A percentile compares a stretch with the other conserved stretches of the same genome.
These are phyloP conservation scores for Aspergillus sclerotioniger DNA, from an alignment of 495 filamentous ascomycete species.

Conservation along the genomic window DNA sequence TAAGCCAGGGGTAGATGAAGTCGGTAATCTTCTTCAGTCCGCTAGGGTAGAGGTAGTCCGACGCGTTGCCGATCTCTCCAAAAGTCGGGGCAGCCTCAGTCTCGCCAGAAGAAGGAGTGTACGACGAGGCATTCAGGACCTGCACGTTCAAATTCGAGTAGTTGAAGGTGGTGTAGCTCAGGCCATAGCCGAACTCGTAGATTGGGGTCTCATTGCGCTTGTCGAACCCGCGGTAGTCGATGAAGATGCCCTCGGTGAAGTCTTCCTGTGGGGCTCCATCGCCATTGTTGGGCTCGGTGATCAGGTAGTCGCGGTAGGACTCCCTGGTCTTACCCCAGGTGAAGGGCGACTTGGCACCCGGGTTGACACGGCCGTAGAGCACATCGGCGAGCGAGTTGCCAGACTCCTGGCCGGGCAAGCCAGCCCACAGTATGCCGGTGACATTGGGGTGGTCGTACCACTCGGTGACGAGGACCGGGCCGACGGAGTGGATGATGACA, in stretches of 20 bases:
- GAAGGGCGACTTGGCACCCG: constrained; percentile 81
- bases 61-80: constrained; percentile 62
- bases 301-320: constrained; percentile 72
- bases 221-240: constrained; percentile 93
- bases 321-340: constrained; percentile 74
- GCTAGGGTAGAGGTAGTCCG: constrained; percentile 74
- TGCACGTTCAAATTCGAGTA: constrained; percentile 72
- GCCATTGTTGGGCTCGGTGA: constrained; percentile 74
- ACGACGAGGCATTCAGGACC: constrained; percentile 52
- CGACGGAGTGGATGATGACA: constrained; percentile 84
- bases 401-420: constrained; percentile 87
- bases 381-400: constrained; percentile 90
- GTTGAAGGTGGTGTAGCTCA: constrained; percentile 83
- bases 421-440: constrained; percentile 92
- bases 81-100: constrained; percentile 67
- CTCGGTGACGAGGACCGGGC: constrained; percentile 72
- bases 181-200: constrained; percentile 89
- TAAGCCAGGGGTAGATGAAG: constrained; percentile 92
- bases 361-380: constrained; percentile 86
- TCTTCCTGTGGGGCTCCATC: constrained; percentile 69
- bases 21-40: constrained; percentile 51
- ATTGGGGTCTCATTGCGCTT: constrained; percentile 68
- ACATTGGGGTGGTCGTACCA: constrained; percentile 87
- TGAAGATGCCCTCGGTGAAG: constrained; percentile 84
- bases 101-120: constrained; percentile 65